Percentiles rank a stretch among this genome's conserved stretches.
These are phyloP conservation scores for Nicotiana benthamiana DNA, from an alignment of 257 asterid genomes.

Conservation along the genomic window DNA sequence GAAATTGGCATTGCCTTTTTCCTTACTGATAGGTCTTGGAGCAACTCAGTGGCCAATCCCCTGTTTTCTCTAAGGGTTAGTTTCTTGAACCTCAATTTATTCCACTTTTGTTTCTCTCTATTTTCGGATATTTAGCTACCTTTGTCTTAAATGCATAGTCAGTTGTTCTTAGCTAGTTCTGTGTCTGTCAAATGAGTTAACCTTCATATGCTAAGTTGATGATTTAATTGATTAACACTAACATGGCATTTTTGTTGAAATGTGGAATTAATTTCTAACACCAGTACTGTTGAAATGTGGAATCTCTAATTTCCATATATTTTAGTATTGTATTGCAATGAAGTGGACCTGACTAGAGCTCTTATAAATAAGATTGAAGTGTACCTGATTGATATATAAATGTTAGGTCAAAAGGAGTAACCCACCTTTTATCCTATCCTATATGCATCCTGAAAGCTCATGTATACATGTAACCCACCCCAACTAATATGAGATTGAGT, in stretches of 20 bases:
- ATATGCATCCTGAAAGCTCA: background rate
- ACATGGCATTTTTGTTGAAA: no score
- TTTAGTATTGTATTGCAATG: background rate
- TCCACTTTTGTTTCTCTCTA: no score
- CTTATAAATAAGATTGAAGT: background rate
- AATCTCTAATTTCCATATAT: background rate
- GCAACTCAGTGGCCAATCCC: slow-evolving; percentile 50
- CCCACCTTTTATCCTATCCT: background rate
- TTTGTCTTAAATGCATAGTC: background rate
- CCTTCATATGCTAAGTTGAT: no score
- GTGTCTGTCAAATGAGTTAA: no score
- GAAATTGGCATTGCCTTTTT: background rate
- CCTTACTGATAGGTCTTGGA: slow-evolving; percentile 34
- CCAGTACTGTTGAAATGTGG: background rate
- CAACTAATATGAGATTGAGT: background rate
- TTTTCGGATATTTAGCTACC: background rate
- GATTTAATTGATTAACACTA: no score
- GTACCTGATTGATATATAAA: background rate
- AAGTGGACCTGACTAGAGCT: background rate
- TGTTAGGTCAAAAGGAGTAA: background rate
- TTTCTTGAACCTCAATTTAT: background rate
- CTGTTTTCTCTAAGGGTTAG: slow-evolving; percentile 58
- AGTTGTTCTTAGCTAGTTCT: no score
- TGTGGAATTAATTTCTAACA: no score
- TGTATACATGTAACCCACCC: background rate